Evolutionary conservation across 805 yeast genomes (phyloP).

Genomic region (Candida ipomoeae): DNA sequence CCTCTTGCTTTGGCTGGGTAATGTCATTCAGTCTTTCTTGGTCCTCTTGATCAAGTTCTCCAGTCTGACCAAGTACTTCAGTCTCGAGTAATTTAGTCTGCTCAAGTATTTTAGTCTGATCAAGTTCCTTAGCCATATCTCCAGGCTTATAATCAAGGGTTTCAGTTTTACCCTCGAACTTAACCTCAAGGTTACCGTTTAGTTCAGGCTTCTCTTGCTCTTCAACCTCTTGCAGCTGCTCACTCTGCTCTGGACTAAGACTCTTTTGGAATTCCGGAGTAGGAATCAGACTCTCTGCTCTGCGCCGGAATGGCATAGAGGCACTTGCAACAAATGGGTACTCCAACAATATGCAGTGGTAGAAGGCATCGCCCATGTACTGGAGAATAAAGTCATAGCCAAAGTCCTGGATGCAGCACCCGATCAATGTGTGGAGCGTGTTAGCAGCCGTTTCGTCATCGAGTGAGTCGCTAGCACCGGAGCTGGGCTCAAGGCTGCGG

Average conservation of each 20-base stretch:
- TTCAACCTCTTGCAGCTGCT: no score
- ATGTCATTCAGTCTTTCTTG: neutral
- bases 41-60: neutral
- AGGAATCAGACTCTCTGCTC: neutral
- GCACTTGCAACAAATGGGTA: constrained; percentile 59
- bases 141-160: no score
- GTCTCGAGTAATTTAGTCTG: no score
- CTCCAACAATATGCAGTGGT: constrained; percentile 54
- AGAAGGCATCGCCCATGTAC: constrained; percentile 65
- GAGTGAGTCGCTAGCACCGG: constrained; percentile 28
- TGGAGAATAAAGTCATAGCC: constrained; percentile 70
- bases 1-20: no score
- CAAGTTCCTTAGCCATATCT: no score
- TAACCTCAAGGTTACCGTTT: no score
- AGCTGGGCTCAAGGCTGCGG: constrained; percentile 44
- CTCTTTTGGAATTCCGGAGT: neutral
- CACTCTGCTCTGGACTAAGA: neutral
- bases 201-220: neutral
- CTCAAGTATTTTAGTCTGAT: no score
- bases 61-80: no score
- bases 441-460: constrained; percentile 51
- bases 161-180: no score
- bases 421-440: constrained; percentile 55
- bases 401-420: constrained; percentile 71
- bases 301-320: constrained; percentile 25